phyloP scores from a whole-genome alignment of 495 filamentous ascomycete genomes.

The Apiosordaria backusii region DNA sequence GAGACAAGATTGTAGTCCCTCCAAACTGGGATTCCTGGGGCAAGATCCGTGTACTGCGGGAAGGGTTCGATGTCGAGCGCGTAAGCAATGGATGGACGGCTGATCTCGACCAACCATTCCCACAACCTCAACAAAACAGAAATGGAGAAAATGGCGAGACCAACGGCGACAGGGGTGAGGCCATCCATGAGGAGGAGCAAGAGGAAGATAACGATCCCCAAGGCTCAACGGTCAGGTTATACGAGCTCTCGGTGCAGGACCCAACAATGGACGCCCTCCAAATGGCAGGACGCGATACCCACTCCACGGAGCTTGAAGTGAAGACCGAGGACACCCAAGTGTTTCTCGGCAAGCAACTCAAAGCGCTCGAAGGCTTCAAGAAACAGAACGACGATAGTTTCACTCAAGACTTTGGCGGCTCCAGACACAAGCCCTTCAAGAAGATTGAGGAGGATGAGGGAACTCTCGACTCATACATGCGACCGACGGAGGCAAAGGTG shows the following conservation, averaged over 20 bases:
- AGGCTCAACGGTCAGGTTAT: constrained; percentile 63
- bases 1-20: constrained; percentile 90
- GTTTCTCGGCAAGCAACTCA: constrained; percentile 72
- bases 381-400: constrained; percentile 52
- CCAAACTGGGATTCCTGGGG: constrained; percentile 99
- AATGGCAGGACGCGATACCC: constrained; percentile 45
- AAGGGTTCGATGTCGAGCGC: constrained; percentile 88
- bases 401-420: constrained; percentile 5
- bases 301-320: constrained; percentile 60
- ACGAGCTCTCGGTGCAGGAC: constrained; percentile 75
- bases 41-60: constrained; percentile 90
- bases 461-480: constrained; percentile 24
- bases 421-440: constrained; percentile 44
- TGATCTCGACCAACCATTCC: constrained; percentile 63
- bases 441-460: constrained; percentile 28
- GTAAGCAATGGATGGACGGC: constrained; percentile 79
- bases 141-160: constrained; percentile 8
- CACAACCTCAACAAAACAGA: constrained; percentile 16
- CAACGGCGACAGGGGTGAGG: constrained; percentile 13
- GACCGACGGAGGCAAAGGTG: constrained; percentile 55
- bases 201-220: constrained; percentile 33
- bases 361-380: constrained; percentile 65
- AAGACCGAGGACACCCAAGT: constrained; percentile 71
- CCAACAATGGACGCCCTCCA: constrained; percentile 60
- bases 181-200: constrained; percentile 23